phyloP scores from a whole-genome alignment of 2,329 filamentous ascomycete species.

The Diaporthe amygdali region DNA sequence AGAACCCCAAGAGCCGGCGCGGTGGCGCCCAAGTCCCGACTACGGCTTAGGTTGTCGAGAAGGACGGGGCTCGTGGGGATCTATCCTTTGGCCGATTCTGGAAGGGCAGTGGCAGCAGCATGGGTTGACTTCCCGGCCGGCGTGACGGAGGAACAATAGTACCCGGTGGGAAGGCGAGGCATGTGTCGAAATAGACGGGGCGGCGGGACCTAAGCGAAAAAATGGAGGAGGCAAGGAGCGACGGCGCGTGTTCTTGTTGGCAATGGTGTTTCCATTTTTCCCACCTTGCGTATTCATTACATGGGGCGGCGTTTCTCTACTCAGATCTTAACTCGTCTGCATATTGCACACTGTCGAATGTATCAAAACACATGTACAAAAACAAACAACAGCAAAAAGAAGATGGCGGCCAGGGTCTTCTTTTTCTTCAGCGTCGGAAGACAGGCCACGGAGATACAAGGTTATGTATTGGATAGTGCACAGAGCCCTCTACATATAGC shows the following conservation, averaged over 20 bases:
- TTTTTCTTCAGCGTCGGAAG: background rate
- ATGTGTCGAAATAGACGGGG: background rate
- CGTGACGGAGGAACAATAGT: background rate
- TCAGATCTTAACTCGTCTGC: background rate
- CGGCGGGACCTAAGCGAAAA: background rate
- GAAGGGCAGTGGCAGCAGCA: too few species aligned
- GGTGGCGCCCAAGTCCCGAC: conserved; percentile 38
- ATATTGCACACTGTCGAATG: conserved; percentile 3
- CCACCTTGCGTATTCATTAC: conserved; percentile 1
- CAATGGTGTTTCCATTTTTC: background rate
- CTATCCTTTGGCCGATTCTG: background rate
- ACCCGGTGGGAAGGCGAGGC: background rate
- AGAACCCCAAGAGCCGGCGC: conserved; percentile 59
- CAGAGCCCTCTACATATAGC: conserved; percentile 3
- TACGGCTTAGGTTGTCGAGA: conserved; percentile 8
- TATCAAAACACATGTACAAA: conserved; percentile 12
- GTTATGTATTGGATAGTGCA: conserved; percentile 2
- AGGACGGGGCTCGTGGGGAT: background rate
- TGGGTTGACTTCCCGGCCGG: background rate
- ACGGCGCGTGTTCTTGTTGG: conserved; percentile 5
- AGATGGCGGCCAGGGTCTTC: background rate
- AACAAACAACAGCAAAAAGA: background rate
- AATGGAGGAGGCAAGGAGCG: background rate
- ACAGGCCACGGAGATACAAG: background rate
- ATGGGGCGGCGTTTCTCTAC: conserved; percentile 13